Conservation (phyloP, 345 rosid species). For the Mercurialis annua region DNA sequence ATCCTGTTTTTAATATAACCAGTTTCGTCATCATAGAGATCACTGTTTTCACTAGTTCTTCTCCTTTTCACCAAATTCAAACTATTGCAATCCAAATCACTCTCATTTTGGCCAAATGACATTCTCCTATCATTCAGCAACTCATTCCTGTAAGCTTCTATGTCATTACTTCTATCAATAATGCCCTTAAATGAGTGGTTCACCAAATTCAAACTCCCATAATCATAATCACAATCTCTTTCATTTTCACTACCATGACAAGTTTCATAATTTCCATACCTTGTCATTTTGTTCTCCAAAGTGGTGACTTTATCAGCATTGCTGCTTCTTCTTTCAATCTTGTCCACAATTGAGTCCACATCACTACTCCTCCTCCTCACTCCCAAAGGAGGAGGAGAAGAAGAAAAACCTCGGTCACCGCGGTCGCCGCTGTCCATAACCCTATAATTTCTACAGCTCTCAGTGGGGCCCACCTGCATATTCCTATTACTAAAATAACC, state of each 20-base stretch:
- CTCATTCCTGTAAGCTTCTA: too few species aligned
- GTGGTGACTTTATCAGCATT: neutral
- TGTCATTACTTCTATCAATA: neutral
- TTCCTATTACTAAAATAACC: neutral
- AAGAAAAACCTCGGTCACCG: too few species aligned
- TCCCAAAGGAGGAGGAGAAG: neutral
- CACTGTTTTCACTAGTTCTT: conserved; percentile 15
- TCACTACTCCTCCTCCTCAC: conserved; percentile 9
- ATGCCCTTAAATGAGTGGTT: too few species aligned
- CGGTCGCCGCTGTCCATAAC: neutral
- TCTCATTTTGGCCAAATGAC: neutral
- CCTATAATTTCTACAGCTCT: neutral
- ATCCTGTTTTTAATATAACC: conserved; percentile 2
- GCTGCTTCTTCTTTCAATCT: neutral
- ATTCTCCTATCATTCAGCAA: too few species aligned
- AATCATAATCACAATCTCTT: conserved; percentile 11
- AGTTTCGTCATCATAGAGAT: neutral
- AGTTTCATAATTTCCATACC: neutral
- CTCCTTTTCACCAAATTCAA: neutral
- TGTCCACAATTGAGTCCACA: conserved; percentile 19
- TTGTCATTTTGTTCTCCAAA: neutral
- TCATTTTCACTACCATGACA: conserved; percentile 10
- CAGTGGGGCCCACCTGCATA: neutral
- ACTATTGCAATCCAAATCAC: neutral
- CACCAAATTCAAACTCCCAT: conserved; percentile 5